Evolutionary conservation across 2,329 filamentous ascomycete genomes (phyloP).

Genomic region (Colletotrichum chlorophyti): DNA sequence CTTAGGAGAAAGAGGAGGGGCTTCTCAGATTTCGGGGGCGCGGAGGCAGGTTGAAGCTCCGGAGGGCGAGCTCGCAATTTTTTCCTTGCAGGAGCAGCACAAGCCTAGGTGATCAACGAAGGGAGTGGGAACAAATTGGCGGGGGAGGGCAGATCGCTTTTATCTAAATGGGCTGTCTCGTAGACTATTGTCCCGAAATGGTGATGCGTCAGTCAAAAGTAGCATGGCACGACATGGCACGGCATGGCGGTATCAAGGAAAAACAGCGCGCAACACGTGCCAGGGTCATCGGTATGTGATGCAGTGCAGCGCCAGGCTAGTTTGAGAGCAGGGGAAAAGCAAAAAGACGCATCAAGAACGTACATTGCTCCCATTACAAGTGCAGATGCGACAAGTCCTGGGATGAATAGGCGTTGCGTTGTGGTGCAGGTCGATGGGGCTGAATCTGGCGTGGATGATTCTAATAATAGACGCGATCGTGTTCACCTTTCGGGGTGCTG

Average conservation of each 20-base stretch:
- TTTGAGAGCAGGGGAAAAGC: slow-evolving; percentile 18
- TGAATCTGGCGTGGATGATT: slow-evolving; percentile 57
- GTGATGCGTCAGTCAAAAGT: slow-evolving; percentile 21
- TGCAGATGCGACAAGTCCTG: slow-evolving; percentile 29
- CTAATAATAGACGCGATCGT: slow-evolving; percentile 60
- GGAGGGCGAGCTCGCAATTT: slow-evolving; percentile 3
- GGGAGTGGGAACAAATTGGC: slow-evolving; percentile 17
- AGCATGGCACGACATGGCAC: slow-evolving; percentile 11
- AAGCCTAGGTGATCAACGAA: slow-evolving; percentile 21
- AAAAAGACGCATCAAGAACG: slow-evolving; percentile 24
- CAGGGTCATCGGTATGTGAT: slow-evolving; percentile 12
- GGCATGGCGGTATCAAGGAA: slow-evolving; percentile 19
- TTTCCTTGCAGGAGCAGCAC: slow-evolving; percentile 12
- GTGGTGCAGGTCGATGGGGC: slow-evolving; percentile 51
- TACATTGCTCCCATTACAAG: slow-evolving; percentile 32
- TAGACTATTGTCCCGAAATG: slow-evolving; percentile 15
- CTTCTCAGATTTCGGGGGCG: neutral
- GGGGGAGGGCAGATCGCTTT: slow-evolving; percentile 24
- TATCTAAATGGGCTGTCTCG: slow-evolving; percentile 26
- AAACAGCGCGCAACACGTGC: too few relatives aligned
- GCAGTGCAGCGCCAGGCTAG: slow-evolving; percentile 6
- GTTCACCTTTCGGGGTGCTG: slow-evolving; percentile 41
- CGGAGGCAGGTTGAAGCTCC: slow-evolving; percentile 22
- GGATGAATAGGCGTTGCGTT: slow-evolving; percentile 39
- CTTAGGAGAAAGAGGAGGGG: neutral